phyloP scores from a whole-genome alignment of 106 monocot genomes.

The Hemerocallis citrina region DNA sequence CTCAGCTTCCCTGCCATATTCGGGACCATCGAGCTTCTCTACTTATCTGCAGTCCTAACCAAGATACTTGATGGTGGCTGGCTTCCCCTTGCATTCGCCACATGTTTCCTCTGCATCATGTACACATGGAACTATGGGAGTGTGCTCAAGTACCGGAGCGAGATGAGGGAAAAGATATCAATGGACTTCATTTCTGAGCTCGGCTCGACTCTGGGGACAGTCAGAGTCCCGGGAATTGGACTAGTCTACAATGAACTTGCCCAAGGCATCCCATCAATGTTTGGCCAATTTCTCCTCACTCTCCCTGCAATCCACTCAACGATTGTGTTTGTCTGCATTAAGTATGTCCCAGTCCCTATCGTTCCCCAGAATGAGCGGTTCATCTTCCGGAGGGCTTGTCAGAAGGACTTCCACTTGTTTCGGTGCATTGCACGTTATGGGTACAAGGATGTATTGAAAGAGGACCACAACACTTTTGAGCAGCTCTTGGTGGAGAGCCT shows the following conservation, averaged over 20 bases:
- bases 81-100: slow-evolving; percentile 74
- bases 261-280: slow-evolving; percentile 71
- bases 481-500: slow-evolving; percentile 70
- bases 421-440: slow-evolving; percentile 81
- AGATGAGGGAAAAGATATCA: slow-evolving; percentile 77
- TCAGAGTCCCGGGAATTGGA: slow-evolving; percentile 79
- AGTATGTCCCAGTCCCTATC: slow-evolving; percentile 66
- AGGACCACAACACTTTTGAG: slow-evolving; percentile 64
- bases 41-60: slow-evolving; percentile 68
- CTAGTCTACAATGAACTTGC: slow-evolving; percentile 79
- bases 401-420: slow-evolving; percentile 89
- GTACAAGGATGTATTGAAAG: slow-evolving; percentile 78
- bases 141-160: slow-evolving; percentile 74
- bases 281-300: slow-evolving; percentile 59
- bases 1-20: slow-evolving; percentile 67
- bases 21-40: slow-evolving; percentile 61
- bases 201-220: slow-evolving; percentile 61
- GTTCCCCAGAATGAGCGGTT: slow-evolving; percentile 78
- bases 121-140: slow-evolving; percentile 89
- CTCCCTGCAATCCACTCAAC: slow-evolving; percentile 82
- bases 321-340: slow-evolving; percentile 80
- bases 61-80: slow-evolving; percentile 79
- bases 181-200: slow-evolving; percentile 74
- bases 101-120: slow-evolving; percentile 63
- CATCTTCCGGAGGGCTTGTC: slow-evolving; percentile 66